A percentile compares a stretch with the other conserved stretches of the same genome.
phyloP scores from a whole-genome alignment of 2,329 filamentous ascomycete genomes.

The Fusarium coffeatum region DNA sequence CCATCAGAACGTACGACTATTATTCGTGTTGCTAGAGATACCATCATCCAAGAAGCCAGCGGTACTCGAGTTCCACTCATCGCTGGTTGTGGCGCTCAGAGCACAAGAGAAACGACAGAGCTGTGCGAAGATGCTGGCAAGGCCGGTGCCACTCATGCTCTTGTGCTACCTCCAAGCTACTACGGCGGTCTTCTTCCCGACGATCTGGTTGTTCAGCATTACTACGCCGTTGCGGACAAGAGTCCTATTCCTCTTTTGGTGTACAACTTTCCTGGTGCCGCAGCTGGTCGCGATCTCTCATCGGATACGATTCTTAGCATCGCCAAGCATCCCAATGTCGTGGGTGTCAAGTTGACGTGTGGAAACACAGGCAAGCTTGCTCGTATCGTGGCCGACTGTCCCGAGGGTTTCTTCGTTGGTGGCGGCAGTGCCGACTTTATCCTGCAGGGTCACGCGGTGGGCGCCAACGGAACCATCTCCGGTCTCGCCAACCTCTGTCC shows the following conservation, averaged over 20 bases:
- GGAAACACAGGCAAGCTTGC: conserved; percentile 73
- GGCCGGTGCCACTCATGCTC: conserved; percentile 79
- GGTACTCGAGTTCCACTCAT: conserved; percentile 62
- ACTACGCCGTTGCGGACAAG: conserved; percentile 69
- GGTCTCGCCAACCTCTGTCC: conserved; percentile 56
- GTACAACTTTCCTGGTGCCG: conserved; percentile 75
- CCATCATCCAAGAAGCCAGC: conserved; percentile 44
- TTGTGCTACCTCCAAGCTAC: conserved; percentile 82
- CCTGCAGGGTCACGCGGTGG: conserved; percentile 54
- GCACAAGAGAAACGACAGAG: conserved; percentile 78
- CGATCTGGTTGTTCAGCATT: conserved; percentile 63
- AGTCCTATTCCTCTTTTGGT: conserved; percentile 71
- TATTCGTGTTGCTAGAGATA: conserved; percentile 64
- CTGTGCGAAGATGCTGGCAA: conserved; percentile 76
- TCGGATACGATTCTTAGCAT: conserved; percentile 69
- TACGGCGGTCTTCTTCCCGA: conserved; percentile 76
- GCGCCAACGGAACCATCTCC: conserved; percentile 56
- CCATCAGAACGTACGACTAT: conserved; percentile 76
- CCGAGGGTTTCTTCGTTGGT: conserved; percentile 50
- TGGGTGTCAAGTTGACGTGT: conserved; percentile 73
- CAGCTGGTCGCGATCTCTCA: conserved; percentile 69
- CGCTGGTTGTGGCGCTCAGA: conserved; percentile 80
- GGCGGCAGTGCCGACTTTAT: conserved; percentile 58
- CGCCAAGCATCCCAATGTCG: conserved; percentile 66
- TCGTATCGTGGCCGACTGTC: conserved; percentile 58